Evolutionary conservation across 352 stramenopile species (phyloP).

Genomic region (Phytophthora pseudosyringae): DNA sequence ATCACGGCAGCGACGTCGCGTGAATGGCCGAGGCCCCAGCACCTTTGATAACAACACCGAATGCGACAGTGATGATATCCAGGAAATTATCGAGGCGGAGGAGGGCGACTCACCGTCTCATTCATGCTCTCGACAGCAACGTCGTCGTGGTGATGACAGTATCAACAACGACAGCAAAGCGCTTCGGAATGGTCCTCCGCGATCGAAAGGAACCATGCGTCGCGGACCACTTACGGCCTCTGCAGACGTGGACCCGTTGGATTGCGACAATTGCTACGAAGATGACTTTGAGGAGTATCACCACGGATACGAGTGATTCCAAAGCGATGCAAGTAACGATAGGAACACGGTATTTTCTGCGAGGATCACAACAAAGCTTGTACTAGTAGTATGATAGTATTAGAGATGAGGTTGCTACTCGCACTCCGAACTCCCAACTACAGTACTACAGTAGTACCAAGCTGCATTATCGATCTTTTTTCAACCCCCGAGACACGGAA

Average conservation of each 20-base stretch:
- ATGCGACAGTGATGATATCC: slow-evolving; percentile 78
- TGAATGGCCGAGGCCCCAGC: slow-evolving; percentile 12
- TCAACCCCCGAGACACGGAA: background rate
- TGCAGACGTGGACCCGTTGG: slow-evolving; percentile 39
- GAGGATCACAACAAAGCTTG: background rate
- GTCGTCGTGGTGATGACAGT: background rate
- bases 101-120: slow-evolving; percentile 27
- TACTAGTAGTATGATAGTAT: too few relatives aligned
- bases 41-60: slow-evolving; percentile 50
- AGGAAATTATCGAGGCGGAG: slow-evolving; percentile 83
- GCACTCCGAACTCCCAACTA: too few relatives aligned
- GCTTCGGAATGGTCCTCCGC: background rate
- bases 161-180: slow-evolving; percentile 21
- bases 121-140: slow-evolving; percentile 14
- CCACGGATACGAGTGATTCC: slow-evolving; percentile 12
- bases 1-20: slow-evolving; percentile 14
- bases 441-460: background rate
- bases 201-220: slow-evolving; percentile 21
- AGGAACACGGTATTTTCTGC: background rate
- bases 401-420: too few relatives aligned
- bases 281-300: slow-evolving; percentile 84
- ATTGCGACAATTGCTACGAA: slow-evolving; percentile 71
- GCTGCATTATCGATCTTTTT: background rate
- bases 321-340: background rate
- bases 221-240: slow-evolving; percentile 17